Base-by-base conservation (phyloP, 2,329 filamentous ascomycete genomes). In the Coniella vitis region DNA sequence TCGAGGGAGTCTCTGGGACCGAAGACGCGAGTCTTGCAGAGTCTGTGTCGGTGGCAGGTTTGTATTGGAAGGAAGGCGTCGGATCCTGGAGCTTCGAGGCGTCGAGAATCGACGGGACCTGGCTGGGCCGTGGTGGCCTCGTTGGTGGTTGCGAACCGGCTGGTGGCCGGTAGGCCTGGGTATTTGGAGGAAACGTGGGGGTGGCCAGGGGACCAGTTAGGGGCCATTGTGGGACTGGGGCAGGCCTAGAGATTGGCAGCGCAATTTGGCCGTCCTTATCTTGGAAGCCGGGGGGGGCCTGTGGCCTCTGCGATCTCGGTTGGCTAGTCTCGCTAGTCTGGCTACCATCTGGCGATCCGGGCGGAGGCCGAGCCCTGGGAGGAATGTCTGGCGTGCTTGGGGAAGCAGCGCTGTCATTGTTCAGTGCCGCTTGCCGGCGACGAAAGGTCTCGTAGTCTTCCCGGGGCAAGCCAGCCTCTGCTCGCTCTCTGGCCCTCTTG, bases 91-190 rank as follows among this genome's bases (percentile, higher is more conserved):
- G 59, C 49, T 68, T 72, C 35, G 78, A 76, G 49, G 69, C 69
- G 56, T 83, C 78, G 20, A 81, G 63, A 31, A 81, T 74, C 1
- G 78, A 81, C 9, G 78, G 78, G 2, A 82, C 76, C 52, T 70
- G 63, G 56, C 78, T 83, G 7, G 80, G 79, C 34, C 81, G 72
- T 10, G 77, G 77, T 9, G 80, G 81, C 54, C 79, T 70, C 58
- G 74, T 76, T 17, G 80, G 80, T 20, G 77, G 71, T 35, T 71
- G 66, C 52, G 69, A 68, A 39, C 72, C 72, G n/a, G 71, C 65
- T 14, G 75, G 73, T 46, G 76, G 72, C 57, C 70, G 69, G 54
- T 79, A 79, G 17, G 70, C 66, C 45, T 70, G 67, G 16, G 63
- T 47, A 36, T 68, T 64, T 12, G 59, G 45, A 21, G 61, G 55